Evolutionary conservation across 352 stramenopile species (phyloP).

Genomic region (Paralagenidium karlingii): DNA sequence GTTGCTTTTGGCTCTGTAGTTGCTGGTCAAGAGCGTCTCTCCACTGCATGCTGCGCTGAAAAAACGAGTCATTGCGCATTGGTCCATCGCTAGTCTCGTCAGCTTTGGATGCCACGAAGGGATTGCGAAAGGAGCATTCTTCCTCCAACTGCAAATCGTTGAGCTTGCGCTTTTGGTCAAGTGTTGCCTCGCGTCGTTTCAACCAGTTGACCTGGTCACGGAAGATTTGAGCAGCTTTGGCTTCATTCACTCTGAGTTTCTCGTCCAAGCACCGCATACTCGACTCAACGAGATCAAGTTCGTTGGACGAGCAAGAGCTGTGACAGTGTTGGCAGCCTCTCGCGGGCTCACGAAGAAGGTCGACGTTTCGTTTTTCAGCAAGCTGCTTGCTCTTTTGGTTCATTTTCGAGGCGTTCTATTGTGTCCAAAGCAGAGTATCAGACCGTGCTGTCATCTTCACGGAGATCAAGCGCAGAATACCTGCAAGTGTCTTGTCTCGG

Average conservation of each 20-base stretch:
- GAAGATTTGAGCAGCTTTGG: constrained; percentile 32
- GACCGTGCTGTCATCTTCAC: neutral
- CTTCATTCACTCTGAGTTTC: constrained; percentile 1
- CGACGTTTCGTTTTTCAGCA: constrained; percentile 6
- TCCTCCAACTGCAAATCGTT: constrained; percentile 17
- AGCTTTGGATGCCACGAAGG: constrained; percentile 5
- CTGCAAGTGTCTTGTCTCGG: constrained; percentile 18
- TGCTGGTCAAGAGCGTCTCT: constrained; percentile 17
- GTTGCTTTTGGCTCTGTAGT: constrained; percentile 21
- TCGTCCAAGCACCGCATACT: no score
- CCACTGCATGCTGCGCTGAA: constrained; percentile 30
- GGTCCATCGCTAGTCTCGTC: neutral
- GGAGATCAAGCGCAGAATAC: constrained; percentile 8
- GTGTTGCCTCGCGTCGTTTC: constrained; percentile 19
- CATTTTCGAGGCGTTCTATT: constrained; percentile 28
- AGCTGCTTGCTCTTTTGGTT: constrained; percentile 29
- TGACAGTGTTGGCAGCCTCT: neutral
- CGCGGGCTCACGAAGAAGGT: constrained; percentile 1
- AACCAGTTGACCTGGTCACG: constrained; percentile 50
- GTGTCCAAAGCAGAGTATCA: neutral
- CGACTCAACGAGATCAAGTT: no score
- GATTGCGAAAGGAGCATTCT: constrained; percentile 51
- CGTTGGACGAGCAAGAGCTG: neutral
- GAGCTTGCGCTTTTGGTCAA: constrained; percentile 14
- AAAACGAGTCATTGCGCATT: constrained; percentile 22